A percentile compares a stretch with the other conserved stretches of the same genome.
Conservation (phyloP, 148 eudicot genomes). For the Silene uniflora region DNA sequence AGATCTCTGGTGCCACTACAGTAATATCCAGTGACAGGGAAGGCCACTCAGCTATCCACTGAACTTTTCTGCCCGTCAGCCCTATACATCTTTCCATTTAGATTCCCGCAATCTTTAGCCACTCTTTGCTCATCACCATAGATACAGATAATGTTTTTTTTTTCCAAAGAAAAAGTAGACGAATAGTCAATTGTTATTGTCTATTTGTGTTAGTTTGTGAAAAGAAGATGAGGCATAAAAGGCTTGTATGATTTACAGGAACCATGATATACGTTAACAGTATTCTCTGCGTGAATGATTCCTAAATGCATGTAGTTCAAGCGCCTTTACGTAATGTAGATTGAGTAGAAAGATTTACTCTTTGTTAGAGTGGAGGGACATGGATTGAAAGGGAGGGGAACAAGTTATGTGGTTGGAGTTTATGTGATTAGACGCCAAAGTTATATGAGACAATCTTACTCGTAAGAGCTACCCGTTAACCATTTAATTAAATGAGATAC, state of each 20-base stretch:
- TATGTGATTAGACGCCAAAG: neutral
- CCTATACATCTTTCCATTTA: constrained; percentile 20
- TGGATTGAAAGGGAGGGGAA: neutral
- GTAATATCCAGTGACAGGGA: constrained; percentile 16
- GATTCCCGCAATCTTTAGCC: constrained; percentile 21
- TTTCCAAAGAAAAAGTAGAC: neutral
- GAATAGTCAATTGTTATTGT: neutral
- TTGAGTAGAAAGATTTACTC: neutral
- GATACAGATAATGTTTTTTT: neutral
- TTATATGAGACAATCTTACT: neutral
- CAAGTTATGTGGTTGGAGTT: neutral
- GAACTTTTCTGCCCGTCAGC: constrained; percentile 14
- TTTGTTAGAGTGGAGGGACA: neutral
- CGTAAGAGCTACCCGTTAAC: neutral
- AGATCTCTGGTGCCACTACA: constrained; percentile 19
- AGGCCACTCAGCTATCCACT: constrained; percentile 15
- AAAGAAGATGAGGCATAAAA: neutral
- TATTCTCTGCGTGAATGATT: neutral
- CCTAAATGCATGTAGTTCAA: neutral
- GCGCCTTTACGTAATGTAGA: neutral
- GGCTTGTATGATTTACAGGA: neutral
- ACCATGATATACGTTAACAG: neutral
- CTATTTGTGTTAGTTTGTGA: constrained; percentile 7
- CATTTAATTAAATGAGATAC: no score
- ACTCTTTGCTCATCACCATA: constrained; percentile 12